A percentile compares a stretch with the other conserved stretches of the same genome.
Conservation (phyloP, 257 asterid genomes). For the Solanum okadae region DNA sequence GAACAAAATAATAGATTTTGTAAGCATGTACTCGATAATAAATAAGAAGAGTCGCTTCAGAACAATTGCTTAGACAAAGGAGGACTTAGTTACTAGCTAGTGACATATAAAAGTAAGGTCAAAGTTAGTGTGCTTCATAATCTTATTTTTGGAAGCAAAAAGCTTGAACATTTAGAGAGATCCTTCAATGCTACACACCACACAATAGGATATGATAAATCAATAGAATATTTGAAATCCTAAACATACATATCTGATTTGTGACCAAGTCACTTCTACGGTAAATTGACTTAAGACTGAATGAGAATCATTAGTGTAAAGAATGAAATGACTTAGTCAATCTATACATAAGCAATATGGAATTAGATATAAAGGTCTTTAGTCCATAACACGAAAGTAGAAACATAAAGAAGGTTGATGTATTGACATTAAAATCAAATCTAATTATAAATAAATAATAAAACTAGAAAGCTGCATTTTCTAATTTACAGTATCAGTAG, state of each 20-base stretch:
- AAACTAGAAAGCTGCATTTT: no score
- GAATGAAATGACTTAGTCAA: slow-evolving; percentile 33
- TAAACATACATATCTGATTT: slow-evolving; percentile 77
- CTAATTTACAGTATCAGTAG: no score
- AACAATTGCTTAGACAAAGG: neutral
- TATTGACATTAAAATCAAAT: no score
- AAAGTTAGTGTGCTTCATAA: neutral
- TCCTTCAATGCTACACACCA: neutral
- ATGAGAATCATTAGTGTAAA: slow-evolving; percentile 81
- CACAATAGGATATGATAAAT: neutral
- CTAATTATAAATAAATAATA: no score
- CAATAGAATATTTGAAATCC: neutral
- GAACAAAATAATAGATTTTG: neutral
- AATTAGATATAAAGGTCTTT: no score
- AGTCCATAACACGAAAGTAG: no score
- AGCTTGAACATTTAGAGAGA: neutral
- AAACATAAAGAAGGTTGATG: no score
- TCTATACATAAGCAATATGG: no score
- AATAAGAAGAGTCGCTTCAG: no score
- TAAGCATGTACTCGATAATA: neutral
- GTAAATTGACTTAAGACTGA: slow-evolving; percentile 86
- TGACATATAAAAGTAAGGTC: neutral
- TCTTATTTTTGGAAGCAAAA: neutral
- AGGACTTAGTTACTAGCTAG: neutral
- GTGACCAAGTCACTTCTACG: slow-evolving; percentile 95